Base-by-base conservation (phyloP, 257 asterid genomes). In the Dorcoceras hygrometricum region DNA sequence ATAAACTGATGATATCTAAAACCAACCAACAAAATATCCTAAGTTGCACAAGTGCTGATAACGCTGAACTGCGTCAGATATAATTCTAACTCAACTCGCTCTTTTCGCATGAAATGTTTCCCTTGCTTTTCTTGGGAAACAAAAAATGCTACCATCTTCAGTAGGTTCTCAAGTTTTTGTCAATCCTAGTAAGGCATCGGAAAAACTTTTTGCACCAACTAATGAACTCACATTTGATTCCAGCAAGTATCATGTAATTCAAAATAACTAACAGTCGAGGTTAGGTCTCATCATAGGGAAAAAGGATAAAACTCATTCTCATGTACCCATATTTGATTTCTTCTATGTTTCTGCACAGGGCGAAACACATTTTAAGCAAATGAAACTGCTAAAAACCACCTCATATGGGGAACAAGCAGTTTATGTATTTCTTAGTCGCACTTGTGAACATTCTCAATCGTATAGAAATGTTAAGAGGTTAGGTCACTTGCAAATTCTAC, bases 131-230 rank as follows among this genome's bases (percentile, higher is more conserved):
- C 25, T 28, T 16, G 34, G 61, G n/a, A 26, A 48, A 39, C n/a
- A 11, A 4, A 43, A 26, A 34, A 51, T 12, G 39, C 9, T 27
- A 69, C 24, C 14, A 59, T 31, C 39, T 25, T 3, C 56, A 31
- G 56, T n/a, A 62, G 43, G 12, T 9, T 66, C 58, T 31, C 56
- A 51, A 11, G 26, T 53, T 58, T n/a, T n/a, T 58, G 63, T 43
- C 14, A 43, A 43, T 43, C 19, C 48, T 9, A 43, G 51, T 19
- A 43, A 43, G 19, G 2, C 19, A 9, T 14, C 3, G 4, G 7
- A 43, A 43, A 43, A 43, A 19, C 1, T 43, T 3, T 12, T 43
- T 3, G 2, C 51, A 43, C n/a, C n/a, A 43, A 43, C 3, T 43
- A 12, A 12, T 43, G 19, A 43, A 43, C 19, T 43, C 51, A 43